A percentile compares a stretch with the other conserved stretches of the same genome.
phyloP scores from a whole-genome alignment of 306 rosid species.

The Malus orientalis region DNA sequence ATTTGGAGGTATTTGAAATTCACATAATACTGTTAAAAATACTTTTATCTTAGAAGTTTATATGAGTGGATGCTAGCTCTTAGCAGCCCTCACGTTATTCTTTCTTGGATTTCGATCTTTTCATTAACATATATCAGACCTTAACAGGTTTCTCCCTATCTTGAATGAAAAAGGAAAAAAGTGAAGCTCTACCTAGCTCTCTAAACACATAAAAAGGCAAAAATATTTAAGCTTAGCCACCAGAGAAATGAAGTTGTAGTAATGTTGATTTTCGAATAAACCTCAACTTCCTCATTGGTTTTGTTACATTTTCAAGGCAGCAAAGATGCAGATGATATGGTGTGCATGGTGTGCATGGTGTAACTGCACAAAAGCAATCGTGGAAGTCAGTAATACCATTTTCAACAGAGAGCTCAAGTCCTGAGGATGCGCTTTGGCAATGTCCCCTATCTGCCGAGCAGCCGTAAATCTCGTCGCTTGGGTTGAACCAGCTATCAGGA shows the following conservation, averaged over 20 bases:
- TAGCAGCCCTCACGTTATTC: not conserved
- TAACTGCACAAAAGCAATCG: not conserved
- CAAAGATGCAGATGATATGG: not conserved
- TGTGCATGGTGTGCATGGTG: not conserved
- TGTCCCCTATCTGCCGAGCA: conserved; percentile 97
- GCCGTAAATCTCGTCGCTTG: conserved; percentile 95
- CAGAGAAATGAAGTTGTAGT: not conserved
- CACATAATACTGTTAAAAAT: not conserved
- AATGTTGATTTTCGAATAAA: not conserved
- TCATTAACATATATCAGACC: not conserved
- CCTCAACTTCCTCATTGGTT: not conserved
- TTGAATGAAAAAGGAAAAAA: not conserved
- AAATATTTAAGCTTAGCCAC: not conserved
- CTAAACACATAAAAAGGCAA: not conserved
- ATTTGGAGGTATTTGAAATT: not conserved
- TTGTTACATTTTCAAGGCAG: not conserved
- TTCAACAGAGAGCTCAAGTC: conserved; percentile 76
- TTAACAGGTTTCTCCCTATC: not conserved
- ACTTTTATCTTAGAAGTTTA: not conserved
- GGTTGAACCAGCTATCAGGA: conserved; percentile 79
- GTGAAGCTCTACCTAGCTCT: not conserved
- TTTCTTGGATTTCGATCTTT: not conserved
- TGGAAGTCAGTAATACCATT: conserved; percentile 44
- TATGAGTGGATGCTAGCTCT: not conserved
- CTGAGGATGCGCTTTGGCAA: conserved; percentile 91